Conservation (phyloP, 2,329 filamentous ascomycete species). For the Penicillium aurantiogriseum region DNA sequence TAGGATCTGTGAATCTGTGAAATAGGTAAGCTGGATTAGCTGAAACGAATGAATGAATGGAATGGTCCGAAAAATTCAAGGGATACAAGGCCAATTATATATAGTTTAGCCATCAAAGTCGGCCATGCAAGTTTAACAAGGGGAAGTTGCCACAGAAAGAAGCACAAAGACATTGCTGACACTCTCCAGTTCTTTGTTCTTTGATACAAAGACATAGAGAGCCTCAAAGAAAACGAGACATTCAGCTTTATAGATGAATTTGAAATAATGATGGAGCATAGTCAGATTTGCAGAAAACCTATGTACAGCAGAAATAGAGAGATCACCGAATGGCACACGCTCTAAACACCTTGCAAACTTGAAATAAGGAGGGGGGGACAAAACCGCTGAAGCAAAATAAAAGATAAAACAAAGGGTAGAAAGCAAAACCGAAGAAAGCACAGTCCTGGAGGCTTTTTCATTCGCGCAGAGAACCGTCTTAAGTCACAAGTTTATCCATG, state of each 20-base stretch:
- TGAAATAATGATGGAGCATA: neutral
- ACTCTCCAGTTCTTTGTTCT: neutral
- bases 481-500: conserved; percentile 9
- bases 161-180: neutral
- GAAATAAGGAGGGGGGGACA: neutral
- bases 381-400: conserved; percentile 14
- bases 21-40: neutral
- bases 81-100: neutral
- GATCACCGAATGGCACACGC: conserved; percentile 17
- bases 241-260: too few relatives aligned
- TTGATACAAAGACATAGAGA: neutral
- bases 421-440: conserved; percentile 1
- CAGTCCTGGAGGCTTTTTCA: neutral
- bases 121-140: neutral
- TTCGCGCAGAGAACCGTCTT: conserved; percentile 1
- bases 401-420: conserved; percentile 1
- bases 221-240: neutral
- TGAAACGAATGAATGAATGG: neutral
- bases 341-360: conserved; percentile 21
- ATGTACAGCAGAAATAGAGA: conserved; percentile 13
- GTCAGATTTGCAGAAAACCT: conserved; percentile 10
- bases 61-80: neutral
- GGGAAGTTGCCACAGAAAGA: neutral
- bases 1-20: neutral
- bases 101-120: neutral